Percentiles rank a stretch among this genome's conserved stretches.
Evolutionary conservation across 2,329 filamentous ascomycete genomes (phyloP).

Genomic region (Beauveria varroae): DNA sequence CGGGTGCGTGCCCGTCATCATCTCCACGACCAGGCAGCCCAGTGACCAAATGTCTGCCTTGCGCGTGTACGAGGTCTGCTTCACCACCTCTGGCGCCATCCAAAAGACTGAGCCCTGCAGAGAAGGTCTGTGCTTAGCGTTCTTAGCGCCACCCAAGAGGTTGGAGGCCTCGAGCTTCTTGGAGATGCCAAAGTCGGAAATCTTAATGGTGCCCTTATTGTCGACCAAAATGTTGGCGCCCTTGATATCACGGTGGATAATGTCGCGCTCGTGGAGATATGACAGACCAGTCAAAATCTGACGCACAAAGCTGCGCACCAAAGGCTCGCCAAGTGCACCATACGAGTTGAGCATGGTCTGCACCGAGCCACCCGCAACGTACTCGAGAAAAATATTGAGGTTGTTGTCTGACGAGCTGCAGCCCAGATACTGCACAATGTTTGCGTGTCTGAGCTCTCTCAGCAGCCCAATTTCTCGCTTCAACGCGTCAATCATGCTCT

Average conservation of each 20-base stretch:
- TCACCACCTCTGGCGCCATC: slow-evolving; percentile 99
- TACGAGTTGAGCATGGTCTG: slow-evolving; percentile 99
- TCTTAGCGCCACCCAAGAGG: slow-evolving; percentile 62
- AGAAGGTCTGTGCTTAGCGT: slow-evolving; percentile 64
- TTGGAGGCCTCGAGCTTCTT: slow-evolving; percentile 95
- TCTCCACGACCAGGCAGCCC: slow-evolving; percentile 93
- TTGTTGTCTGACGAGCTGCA: slow-evolving; percentile 86
- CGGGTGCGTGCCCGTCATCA: slow-evolving; percentile 95
- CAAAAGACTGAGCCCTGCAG: slow-evolving; percentile 97
- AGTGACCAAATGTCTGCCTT: slow-evolving; percentile 99
- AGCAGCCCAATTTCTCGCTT: slow-evolving; percentile 95
- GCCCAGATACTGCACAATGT: slow-evolving; percentile 97
- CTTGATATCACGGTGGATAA: slow-evolving; percentile 98
- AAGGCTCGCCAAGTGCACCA: slow-evolving; percentile 83
- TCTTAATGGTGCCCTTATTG: slow-evolving; percentile 98
- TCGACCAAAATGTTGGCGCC: slow-evolving; percentile 97
- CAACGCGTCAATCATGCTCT: slow-evolving; percentile 94
- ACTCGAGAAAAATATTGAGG: slow-evolving; percentile 99
- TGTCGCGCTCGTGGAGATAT: slow-evolving; percentile 89
- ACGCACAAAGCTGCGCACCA: slow-evolving; percentile 92
- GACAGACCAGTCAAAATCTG: slow-evolving; percentile 90
- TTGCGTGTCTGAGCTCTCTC: slow-evolving; percentile 87
- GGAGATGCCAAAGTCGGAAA: slow-evolving; percentile 97
- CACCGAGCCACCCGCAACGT: slow-evolving; percentile 93
- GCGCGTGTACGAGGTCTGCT: slow-evolving; percentile 94